Conservation (phyloP, 371 early-diverging fungal genomes). For the Mortierella sp. region DNA sequence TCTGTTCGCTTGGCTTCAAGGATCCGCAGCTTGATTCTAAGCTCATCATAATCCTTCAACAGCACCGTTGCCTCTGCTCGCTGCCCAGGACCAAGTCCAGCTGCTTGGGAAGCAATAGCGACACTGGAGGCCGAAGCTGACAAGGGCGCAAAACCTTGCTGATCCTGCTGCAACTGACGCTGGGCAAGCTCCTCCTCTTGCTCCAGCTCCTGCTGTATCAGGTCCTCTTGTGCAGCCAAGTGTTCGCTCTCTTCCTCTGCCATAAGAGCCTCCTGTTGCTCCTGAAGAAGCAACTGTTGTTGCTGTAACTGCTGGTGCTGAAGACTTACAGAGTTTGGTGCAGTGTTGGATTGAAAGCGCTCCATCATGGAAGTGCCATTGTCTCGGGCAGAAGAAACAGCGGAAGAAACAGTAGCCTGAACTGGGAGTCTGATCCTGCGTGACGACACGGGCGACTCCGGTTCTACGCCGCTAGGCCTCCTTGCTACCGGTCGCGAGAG, state of each 20-base stretch:
- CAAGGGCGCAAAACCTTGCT: conserved; percentile 44
- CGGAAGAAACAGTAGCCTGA: conserved; percentile 21
- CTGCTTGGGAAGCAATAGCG: conserved; percentile 12
- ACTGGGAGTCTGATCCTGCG: conserved; percentile 14
- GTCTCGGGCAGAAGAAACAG: conserved; percentile 17
- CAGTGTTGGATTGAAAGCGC: conserved; percentile 44
- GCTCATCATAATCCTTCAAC: conserved; percentile 82
- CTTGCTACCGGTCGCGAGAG: conserved; percentile 22
- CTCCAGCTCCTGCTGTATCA: conserved; percentile 39
- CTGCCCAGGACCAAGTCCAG: conserved; percentile 5
- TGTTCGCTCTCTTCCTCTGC: conserved; percentile 9
- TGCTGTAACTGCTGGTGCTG: conserved; percentile 27
- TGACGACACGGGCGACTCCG: no score
- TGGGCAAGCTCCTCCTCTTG: conserved; percentile 38
- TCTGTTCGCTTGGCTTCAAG: conserved; percentile 86
- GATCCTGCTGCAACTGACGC: conserved; percentile 23
- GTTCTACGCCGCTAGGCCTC: neutral
- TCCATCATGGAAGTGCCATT: conserved; percentile 16
- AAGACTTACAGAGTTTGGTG: conserved; percentile 13
- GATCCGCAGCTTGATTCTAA: conserved; percentile 81
- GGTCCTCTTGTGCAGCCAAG: neutral
- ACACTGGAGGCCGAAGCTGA: conserved; percentile 54
- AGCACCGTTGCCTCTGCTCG: conserved; percentile 59
- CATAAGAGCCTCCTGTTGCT: conserved; percentile 18
- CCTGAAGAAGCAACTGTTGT: conserved; percentile 26